Base-by-base conservation (phyloP, 129 eudicot genomes). In the Flaveria sonorensis region DNA sequence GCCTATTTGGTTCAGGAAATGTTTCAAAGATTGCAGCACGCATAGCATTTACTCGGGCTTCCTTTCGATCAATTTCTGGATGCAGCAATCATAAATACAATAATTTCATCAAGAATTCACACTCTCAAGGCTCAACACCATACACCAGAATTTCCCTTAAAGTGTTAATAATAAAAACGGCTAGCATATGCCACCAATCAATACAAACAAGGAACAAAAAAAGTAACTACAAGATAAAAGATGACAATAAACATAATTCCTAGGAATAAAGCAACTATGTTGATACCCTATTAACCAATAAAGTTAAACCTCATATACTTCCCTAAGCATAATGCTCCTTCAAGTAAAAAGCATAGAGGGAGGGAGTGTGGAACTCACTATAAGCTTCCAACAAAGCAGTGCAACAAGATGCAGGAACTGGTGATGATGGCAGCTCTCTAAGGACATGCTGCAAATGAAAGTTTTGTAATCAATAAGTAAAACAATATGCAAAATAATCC, bases 371-470 rank as follows among this genome's bases (percentile, higher is more conserved):
- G 70, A 51, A 85, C 97, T 86, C 84, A 95, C 99, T 95, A 63
- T 89, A 86, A 75, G 97, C 97, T 78, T 95, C 99, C 85, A 95
- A 76, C 79, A 95, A 81, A 55, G 97, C 92, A 78, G 97, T 95
- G 83, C 99, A 95, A 83, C 99, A 91, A 52, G 97, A 90, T 68
- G 98, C 96, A 57, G 98, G 98, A 91, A 95, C 99, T 0, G 99
- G 99, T 70, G 99, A 95, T 36, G 99, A 95, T 21, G 99, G 99
- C 39, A 95, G 92, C 88, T 92, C 99, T 77, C 99, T 89, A 70
- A 95, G 99, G 73, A 95, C 96, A 86, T 91, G 97, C 99, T 95
- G 89, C 87, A 81, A 10, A 76, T 45, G 45, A 72, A 43, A 77
- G 66, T 51, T 60, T 7, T 13, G 19, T 48, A 42, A 42, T 80